Evolutionary conservation across 164 flowering plant species (phyloP).

Genomic region (Dillenia suffruticosa): DNA sequence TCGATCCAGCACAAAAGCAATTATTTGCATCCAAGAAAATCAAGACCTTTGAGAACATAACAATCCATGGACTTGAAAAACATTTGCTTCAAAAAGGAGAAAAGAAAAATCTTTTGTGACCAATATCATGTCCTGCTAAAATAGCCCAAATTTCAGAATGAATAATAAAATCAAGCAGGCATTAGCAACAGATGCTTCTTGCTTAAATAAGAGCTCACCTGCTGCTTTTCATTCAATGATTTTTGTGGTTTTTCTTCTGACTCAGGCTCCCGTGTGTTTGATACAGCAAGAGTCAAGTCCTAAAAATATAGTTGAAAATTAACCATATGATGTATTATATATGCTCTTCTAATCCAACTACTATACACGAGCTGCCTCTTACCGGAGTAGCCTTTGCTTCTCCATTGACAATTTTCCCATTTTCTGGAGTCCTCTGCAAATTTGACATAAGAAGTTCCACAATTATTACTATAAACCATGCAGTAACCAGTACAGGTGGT

Average conservation of each 20-base stretch:
- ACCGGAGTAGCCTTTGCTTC: constrained; percentile 52
- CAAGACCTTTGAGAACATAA: no score
- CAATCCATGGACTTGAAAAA: no score
- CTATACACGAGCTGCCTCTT: constrained; percentile 12
- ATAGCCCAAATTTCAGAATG: not conserved
- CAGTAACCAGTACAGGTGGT: no score
- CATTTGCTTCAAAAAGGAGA: no score
- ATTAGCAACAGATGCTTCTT: no score
- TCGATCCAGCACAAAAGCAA: no score
- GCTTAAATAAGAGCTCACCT: constrained; percentile 29
- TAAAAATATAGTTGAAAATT: constrained; percentile 22
- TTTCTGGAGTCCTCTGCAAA: constrained; percentile 80
- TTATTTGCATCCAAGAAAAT: no score
- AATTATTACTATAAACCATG: not conserved
- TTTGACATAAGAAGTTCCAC: constrained; percentile 2
- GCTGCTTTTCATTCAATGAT: constrained; percentile 90
- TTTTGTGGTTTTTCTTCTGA: constrained; percentile 86
- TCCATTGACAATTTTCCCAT: constrained; percentile 65
- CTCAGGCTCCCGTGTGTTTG: constrained; percentile 59
- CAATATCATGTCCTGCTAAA: no score
- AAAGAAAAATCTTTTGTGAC: no score
- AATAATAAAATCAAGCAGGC: not conserved
- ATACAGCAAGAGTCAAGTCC: constrained; percentile 46
- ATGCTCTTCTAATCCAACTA: not conserved
- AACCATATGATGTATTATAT: not conserved